Base-by-base conservation (phyloP, 495 filamentous ascomycete genomes). In the Penicillium steckii region DNA sequence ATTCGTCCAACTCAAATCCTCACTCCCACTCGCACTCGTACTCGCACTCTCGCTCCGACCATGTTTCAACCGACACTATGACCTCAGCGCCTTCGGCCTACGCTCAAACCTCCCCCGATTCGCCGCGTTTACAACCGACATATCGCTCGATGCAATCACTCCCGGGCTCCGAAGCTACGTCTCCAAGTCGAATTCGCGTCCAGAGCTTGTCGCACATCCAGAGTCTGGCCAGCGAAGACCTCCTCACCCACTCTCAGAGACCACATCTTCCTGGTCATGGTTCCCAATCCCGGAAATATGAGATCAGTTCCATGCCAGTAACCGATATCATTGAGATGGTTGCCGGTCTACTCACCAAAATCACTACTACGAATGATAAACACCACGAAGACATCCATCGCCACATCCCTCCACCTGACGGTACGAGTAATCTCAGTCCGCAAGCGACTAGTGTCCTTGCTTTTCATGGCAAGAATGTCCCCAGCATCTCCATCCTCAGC, bases 281-380 rank as follows among this genome's bases (percentile, higher is more conserved):
- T 41, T 32, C 58, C 6, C 67, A 71, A 40, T 71, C 70, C n/a
- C 76, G 77, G 48, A 77, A 80, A 48, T 99, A 95, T 67, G 94
- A 97, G 69, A 97, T 99, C 56, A 97, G 92, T 70, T 87, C 85
- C 45, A 99, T 99, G 94, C 93, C 95, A 44, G 94, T 97, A 55
- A 81, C 83, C 45, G 95, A 99, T 57, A 92, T 99, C 59, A 99
- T 99, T 70, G 95, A 99, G 70, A 99, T 99, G 95, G 95, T 99
- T 6, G 94, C 94, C 4, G 93, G 90, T n/a, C 84, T 99, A 32
- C 76, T 99, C 51, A 96, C 95, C 8, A 97, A 97, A 70, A 99
- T 99, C 56, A 97, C 94, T 4, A 92, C 90, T 2, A 96, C 94
- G 46, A 99, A 99, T 65, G 94, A 99, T 65, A 75, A 84, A 27